Base-by-base conservation (phyloP, 139 green algal species). In the Picochlorum sp. region DNA sequence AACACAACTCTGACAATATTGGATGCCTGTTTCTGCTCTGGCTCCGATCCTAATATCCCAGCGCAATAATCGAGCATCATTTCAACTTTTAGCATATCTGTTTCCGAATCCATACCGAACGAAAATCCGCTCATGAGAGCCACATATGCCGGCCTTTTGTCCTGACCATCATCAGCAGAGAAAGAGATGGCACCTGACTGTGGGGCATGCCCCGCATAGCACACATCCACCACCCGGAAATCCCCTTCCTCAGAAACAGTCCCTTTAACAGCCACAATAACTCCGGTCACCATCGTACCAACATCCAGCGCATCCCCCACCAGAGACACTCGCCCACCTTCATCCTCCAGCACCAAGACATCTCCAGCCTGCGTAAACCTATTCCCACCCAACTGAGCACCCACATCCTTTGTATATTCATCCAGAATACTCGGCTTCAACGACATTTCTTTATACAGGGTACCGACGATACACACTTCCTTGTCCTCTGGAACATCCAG, bases 381-480 rank as follows among this genome's bases (percentile, higher is more conserved):
- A 49, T 60, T 41, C 5, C 60, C 49, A 9, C 65, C 71, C 37
- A 78, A 34, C 26, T 70, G 60, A 44, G 38, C 8, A 4, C 30
- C 18, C n/a, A 74, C 20, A 24, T 79, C 73, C 65, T 80, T 81
- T 20, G 77, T 71, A 71, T 98, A 99, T 63, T 99, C 93, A 62
- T 98, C 90, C 63, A 99, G 71, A 45, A 98, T 93, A 71, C 60
- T 82, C 2, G 94, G 94, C 80, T 97, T 96, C 18, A 97, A 78
- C 74, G 86, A 81, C 91, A 95, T 94, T 37, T 97, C 81, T 79
- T 99, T 99, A 82, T 92, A 99, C 14, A 98, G 51, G 4, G 92
- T 98, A 28, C 94, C 94, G 0, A 95, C 69, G 4, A 95, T 76
- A 8, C 71, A 74, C 37, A 86, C 83, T 50, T 91, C 80, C 47